A percentile compares a stretch with the other conserved stretches of the same genome.
phyloP scores from a whole-genome alignment of 345 rosid genomes.

The Acer yangbiense region DNA sequence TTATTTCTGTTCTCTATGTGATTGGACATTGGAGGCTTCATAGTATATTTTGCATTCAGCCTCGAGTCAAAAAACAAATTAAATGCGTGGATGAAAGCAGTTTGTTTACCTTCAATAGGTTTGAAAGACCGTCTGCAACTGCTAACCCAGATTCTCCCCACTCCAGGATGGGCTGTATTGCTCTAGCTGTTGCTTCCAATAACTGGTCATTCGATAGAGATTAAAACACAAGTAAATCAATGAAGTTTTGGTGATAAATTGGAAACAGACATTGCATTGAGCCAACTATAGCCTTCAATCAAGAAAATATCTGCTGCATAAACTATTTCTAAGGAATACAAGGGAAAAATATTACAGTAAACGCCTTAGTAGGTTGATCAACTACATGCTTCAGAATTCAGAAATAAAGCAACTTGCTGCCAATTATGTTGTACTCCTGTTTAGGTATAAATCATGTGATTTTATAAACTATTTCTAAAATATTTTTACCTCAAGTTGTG shows the following conservation, averaged over 20 bases:
- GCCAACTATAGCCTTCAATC: neutral
- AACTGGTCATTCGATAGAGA: slow-evolving; percentile 49
- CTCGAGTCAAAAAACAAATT: neutral
- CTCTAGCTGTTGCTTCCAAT: slow-evolving; percentile 96
- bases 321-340: neutral
- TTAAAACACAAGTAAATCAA: neutral
- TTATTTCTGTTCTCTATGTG: neutral
- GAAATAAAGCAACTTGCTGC: neutral
- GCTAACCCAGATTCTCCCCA: slow-evolving; percentile 94
- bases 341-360: neutral
- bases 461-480: neutral
- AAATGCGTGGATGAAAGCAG: neutral
- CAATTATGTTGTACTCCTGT: neutral
- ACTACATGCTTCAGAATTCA: neutral
- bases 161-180: slow-evolving; percentile 70
- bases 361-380: neutral
- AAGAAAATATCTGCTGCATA: neutral
- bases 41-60: neutral
- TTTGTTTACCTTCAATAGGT: slow-evolving; percentile 73
- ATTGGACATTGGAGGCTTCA: neutral
- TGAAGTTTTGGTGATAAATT: neutral
- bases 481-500: slow-evolving; percentile 82
- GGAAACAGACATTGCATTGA: neutral
- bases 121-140: slow-evolving; percentile 87
- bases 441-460: slow-evolving; percentile 5